These are phyloP conservation scores for Stephania japonica DNA, from an alignment of 164 flowering plant genomes.

Conservation along the genomic window DNA sequence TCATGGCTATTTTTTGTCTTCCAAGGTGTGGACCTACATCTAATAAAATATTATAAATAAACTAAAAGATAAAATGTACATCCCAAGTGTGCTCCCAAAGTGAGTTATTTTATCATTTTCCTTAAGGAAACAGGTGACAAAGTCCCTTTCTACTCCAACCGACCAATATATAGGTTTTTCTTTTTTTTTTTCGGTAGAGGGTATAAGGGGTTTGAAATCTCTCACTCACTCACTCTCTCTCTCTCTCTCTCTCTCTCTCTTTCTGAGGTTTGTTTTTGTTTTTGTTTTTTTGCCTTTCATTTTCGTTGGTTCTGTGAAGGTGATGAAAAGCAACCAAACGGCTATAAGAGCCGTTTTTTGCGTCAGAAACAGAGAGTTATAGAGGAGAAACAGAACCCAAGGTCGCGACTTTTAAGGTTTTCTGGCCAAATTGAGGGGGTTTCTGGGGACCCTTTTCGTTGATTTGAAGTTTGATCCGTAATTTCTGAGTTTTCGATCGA, in stretches of 20 bases:
- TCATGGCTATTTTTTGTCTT: no score
- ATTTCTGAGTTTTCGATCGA: background rate
- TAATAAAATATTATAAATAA: no score
- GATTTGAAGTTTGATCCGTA: background rate
- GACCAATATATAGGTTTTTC: no score
- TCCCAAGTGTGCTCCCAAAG: no score
- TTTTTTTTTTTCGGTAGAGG: no score
- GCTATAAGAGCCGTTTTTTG: background rate
- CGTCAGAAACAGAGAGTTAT: background rate
- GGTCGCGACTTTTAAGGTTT: background rate
- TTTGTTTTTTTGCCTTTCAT: background rate
- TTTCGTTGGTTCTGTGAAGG: background rate
- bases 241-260: background rate
- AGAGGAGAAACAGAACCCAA: background rate
- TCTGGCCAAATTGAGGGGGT: background rate
- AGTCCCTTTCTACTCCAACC: no score
- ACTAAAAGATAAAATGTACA: no score
- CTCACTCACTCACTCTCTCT: background rate
- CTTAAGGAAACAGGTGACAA: no score
- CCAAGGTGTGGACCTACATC: no score
- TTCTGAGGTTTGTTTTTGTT: background rate
- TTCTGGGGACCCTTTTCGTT: background rate
- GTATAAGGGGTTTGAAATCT: background rate
- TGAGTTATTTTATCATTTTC: no score
- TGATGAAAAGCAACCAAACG: background rate